Conservation (phyloP, 345 rosid species). For the Balakata baccata region DNA sequence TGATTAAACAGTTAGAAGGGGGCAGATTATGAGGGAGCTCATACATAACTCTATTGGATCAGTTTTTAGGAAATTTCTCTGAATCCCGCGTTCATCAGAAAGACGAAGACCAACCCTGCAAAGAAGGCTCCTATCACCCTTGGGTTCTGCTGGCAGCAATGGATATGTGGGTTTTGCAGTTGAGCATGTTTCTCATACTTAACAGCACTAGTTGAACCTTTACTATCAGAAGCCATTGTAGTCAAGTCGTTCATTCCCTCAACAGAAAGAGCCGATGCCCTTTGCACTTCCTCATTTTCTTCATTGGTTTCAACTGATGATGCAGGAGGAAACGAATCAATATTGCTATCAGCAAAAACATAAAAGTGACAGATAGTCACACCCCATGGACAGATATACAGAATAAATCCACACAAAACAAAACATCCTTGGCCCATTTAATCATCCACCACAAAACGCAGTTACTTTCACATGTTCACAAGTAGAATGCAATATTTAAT, state of each 20-base stretch:
- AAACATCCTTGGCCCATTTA: too few relatives aligned
- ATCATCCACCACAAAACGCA: too few relatives aligned
- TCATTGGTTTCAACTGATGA: conserved; percentile 41
- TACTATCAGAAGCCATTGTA: conserved; percentile 24
- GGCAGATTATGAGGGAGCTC: background rate
- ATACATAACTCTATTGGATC: conserved; percentile 67
- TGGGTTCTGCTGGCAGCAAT: conserved; percentile 86
- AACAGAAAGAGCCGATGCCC: conserved; percentile 64
- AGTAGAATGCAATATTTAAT: too few relatives aligned
- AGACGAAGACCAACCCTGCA: conserved; percentile 95
- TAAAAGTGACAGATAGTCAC: background rate
- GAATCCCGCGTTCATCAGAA: conserved; percentile 84
- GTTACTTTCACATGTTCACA: too few relatives aligned
- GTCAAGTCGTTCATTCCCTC: conserved; percentile 41
- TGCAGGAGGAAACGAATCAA: conserved; percentile 19
- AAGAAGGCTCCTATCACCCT: conserved; percentile 60
- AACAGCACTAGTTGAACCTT: conserved; percentile 19
- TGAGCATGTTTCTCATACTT: conserved; percentile 39
- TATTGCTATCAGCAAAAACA: background rate
- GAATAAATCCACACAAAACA: background rate
- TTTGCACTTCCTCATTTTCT: conserved; percentile 58
- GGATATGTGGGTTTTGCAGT: conserved; percentile 53
- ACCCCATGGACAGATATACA: background rate
- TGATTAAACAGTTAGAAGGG: background rate
- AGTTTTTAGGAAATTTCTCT: conserved; percentile 71